phyloP scores from a whole-genome alignment of 1,139 yeast genomes.

The Suhomyces bokatorum region DNA sequence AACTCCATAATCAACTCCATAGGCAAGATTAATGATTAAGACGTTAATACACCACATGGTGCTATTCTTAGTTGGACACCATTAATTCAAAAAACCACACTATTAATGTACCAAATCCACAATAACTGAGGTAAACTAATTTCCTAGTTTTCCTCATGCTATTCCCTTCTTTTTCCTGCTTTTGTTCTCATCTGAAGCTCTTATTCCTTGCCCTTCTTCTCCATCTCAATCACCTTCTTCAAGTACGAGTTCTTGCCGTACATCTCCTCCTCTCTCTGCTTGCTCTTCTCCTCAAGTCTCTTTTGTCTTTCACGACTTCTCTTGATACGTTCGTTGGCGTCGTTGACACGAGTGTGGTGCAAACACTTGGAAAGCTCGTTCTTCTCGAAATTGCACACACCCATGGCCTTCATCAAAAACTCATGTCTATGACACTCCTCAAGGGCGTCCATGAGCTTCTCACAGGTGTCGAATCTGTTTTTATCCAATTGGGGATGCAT shows the following conservation, averaged over 20 bases:
- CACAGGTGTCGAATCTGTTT: constrained; percentile 59
- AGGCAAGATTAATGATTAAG: too few relatives aligned
- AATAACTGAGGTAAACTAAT: too few relatives aligned
- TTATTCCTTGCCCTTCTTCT: constrained; percentile 3
- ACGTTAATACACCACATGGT: too few relatives aligned
- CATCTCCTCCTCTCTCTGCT: constrained; percentile 68
- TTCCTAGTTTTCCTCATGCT: too few relatives aligned
- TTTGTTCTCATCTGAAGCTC: background rate
- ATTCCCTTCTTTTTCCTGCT: too few relatives aligned
- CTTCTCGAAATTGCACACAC: constrained; percentile 82
- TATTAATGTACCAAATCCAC: too few relatives aligned
- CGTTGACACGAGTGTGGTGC: constrained; percentile 71
- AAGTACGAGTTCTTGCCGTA: constrained; percentile 77
- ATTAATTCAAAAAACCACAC: too few relatives aligned
- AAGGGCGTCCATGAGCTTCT: constrained; percentile 78
- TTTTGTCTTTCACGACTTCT: constrained; percentile 58
- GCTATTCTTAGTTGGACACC: too few relatives aligned
- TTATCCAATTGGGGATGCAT: constrained; percentile 54
- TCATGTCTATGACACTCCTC: constrained; percentile 85
- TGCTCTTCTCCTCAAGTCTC: constrained; percentile 55
- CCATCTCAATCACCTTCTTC: constrained; percentile 58
- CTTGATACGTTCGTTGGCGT: constrained; percentile 62
- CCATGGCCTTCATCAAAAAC: constrained; percentile 72
- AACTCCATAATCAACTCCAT: too few relatives aligned
- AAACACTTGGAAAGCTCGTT: constrained; percentile 78